Conservation (phyloP, 257 asterid species). For the Fraxinus americana region DNA sequence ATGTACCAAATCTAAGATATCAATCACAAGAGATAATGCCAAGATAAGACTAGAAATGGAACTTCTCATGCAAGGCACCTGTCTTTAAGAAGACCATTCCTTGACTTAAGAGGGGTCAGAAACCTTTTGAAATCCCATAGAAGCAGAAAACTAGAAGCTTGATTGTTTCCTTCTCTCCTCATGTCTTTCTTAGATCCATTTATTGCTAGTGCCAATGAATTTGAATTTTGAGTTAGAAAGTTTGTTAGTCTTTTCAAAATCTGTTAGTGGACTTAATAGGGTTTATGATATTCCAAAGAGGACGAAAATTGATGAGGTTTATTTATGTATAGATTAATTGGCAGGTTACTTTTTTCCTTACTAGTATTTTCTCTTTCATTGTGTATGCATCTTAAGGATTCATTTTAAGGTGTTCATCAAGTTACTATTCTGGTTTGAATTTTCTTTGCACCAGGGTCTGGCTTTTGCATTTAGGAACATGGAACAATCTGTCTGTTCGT, state of each 20-base stretch:
- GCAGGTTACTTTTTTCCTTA: not conserved
- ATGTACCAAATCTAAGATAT: not conserved
- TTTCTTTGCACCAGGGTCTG: not conserved
- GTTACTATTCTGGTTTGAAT: not conserved
- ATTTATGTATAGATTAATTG: not conserved
- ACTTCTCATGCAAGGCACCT: not conserved
- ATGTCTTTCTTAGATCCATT: not conserved
- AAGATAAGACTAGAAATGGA: constrained; percentile 14
- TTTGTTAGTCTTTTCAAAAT: not conserved
- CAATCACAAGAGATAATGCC: constrained; percentile 10
- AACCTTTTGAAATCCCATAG: constrained; percentile 3
- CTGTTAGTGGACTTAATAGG: not conserved
- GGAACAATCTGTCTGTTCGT: not conserved
- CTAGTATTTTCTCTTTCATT: not conserved
- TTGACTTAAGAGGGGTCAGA: not conserved
- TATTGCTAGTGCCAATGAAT: not conserved
- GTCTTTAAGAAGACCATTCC: not conserved
- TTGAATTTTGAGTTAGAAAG: not conserved
- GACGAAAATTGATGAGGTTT: not conserved
- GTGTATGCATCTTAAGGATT: not conserved
- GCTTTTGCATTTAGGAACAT: not conserved
- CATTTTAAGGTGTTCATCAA: not conserved
- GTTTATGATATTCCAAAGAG: not conserved
- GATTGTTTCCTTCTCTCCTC: not conserved
- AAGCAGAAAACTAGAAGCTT: constrained; percentile 1